phyloP scores from a whole-genome alignment of 1,284 basidiomycete genomes.

The Cutaneotrichosporon dermatis region DNA sequence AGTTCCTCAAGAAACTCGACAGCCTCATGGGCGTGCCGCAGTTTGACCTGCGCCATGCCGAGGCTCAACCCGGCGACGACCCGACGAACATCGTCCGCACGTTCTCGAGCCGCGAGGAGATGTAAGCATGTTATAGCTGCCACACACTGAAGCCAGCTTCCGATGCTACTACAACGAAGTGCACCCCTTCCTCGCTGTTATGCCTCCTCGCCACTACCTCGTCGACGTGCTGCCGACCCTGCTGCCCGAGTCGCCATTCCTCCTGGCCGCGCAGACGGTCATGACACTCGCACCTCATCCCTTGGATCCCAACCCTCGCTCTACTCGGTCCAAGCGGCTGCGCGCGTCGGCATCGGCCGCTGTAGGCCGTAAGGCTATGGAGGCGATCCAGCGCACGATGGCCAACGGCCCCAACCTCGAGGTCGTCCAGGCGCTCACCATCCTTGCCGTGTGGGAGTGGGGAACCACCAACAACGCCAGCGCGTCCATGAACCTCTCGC shows the following conservation, averaged over 20 bases:
- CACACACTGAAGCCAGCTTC: conserved; percentile 24
- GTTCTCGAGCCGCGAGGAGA: conserved; percentile 35
- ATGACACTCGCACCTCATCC: conserved; percentile 45
- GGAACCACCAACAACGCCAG: conserved; percentile 36
- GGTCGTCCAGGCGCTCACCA: conserved; percentile 41
- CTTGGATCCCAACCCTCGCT: conserved; percentile 38
- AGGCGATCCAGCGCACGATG: conserved; percentile 18
- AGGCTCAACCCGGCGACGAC: conserved; percentile 28
- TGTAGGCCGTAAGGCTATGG: conserved; percentile 25
- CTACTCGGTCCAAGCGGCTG: conserved; percentile 36
- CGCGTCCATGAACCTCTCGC: conserved; percentile 28
- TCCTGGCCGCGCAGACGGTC: conserved; percentile 46
- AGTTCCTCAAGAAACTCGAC: conserved; percentile 46
- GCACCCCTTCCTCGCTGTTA: conserved; percentile 46
- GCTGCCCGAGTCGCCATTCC: conserved; percentile 42
- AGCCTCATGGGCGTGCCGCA: conserved; percentile 30
- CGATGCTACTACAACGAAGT: conserved; percentile 47
- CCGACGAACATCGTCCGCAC: conserved; percentile 35
- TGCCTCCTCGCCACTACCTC: conserved; percentile 42
- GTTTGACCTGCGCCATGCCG: conserved; percentile 21
- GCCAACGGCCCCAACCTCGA: conserved; percentile 29
- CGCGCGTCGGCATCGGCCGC: conserved; percentile 31
- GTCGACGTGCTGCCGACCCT: conserved; percentile 32
- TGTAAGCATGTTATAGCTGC: conserved; percentile 27
- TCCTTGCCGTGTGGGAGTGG: conserved; percentile 48